Percentiles rank a stretch among this genome's conserved stretches.
Evolutionary conservation across 1,139 yeast genomes (phyloP).

Genomic region (Taiozyma sp.): DNA sequence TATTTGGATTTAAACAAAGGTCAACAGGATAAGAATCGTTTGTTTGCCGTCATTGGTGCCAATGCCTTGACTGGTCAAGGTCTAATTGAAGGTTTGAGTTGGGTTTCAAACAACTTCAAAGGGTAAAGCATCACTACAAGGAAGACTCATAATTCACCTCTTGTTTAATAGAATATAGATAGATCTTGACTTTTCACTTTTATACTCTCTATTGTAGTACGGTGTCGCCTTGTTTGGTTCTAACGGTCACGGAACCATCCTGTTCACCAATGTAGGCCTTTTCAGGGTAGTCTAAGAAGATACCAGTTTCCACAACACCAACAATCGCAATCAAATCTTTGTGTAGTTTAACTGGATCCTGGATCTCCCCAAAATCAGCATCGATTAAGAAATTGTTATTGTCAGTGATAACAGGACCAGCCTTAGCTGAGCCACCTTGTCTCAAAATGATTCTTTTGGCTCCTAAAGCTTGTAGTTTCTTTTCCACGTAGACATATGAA

Average conservation of each 20-base stretch:
- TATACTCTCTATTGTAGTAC: not conserved
- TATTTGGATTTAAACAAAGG: constrained; percentile 45
- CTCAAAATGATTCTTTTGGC: constrained; percentile 64
- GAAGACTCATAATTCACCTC: too few species aligned
- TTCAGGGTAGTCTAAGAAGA: constrained; percentile 65
- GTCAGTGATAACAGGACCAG: constrained; percentile 98
- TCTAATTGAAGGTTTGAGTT: constrained; percentile 64
- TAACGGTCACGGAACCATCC: constrained; percentile 51
- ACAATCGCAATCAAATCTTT: constrained; percentile 63
- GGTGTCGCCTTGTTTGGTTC: constrained; percentile 23
- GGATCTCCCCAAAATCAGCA: constrained; percentile 82
- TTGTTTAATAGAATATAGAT: too few species aligned
- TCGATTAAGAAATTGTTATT: constrained; percentile 91
- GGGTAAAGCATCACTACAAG: constrained; percentile 1
- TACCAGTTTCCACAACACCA: constrained; percentile 97
- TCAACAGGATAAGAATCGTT: constrained; percentile 46
- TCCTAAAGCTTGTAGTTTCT: constrained; percentile 59
- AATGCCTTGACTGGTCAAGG: constrained; percentile 75
- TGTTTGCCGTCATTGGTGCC: constrained; percentile 75
- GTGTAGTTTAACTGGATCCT: constrained; percentile 57
- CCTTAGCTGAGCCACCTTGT: constrained; percentile 87
- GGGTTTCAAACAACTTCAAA: constrained; percentile 61
- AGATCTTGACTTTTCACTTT: too few species aligned
- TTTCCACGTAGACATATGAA: constrained; percentile 71
- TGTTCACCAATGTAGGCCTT: constrained; percentile 87